These are phyloP conservation scores for Septoria linicola DNA, from an alignment of 2,329 filamentous ascomycete genomes.

Conservation along the genomic window DNA sequence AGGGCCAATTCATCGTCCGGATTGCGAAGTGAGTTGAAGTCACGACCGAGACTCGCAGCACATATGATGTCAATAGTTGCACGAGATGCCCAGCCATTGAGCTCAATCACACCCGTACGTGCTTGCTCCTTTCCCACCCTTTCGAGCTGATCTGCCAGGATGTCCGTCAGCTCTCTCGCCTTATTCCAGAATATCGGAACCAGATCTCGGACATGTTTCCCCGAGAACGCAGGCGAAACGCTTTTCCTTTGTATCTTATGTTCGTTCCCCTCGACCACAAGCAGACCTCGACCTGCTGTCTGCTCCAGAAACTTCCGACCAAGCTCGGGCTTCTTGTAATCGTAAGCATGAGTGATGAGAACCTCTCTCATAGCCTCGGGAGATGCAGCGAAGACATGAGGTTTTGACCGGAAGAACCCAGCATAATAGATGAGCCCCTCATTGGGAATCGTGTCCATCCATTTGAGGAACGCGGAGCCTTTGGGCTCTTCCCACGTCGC, in stretches of 20 bases:
- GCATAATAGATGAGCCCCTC: conserved; percentile 44
- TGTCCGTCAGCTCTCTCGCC: conserved; percentile 1
- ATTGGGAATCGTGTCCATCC: conserved; percentile 43
- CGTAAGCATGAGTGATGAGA: conserved; percentile 53
- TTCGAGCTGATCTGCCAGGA: conserved; percentile 1
- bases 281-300: conserved; percentile 52
- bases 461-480: conserved; percentile 36
- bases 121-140: not conserved
- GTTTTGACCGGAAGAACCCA: conserved; percentile 40
- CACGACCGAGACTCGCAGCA: conserved; percentile 44
- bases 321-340: conserved; percentile 52
- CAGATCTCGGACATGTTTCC: conserved; percentile 30
- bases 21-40: conserved; percentile 40
- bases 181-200: conserved; percentile 11
- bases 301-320: conserved; percentile 47
- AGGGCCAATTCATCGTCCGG: conserved; percentile 6
- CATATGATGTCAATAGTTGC: conserved; percentile 48
- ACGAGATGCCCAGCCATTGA: conserved; percentile 39
- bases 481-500: conserved; percentile 39
- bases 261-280: conserved; percentile 51
- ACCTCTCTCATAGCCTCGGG: conserved; percentile 50
- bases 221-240: conserved; percentile 46
- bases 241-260: conserved; percentile 63
- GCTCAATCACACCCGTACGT: not conserved
- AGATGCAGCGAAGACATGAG: conserved; percentile 41